These are phyloP conservation scores for Quillaja saponaria DNA, from an alignment of 306 rosid genomes.

Conservation along the genomic window DNA sequence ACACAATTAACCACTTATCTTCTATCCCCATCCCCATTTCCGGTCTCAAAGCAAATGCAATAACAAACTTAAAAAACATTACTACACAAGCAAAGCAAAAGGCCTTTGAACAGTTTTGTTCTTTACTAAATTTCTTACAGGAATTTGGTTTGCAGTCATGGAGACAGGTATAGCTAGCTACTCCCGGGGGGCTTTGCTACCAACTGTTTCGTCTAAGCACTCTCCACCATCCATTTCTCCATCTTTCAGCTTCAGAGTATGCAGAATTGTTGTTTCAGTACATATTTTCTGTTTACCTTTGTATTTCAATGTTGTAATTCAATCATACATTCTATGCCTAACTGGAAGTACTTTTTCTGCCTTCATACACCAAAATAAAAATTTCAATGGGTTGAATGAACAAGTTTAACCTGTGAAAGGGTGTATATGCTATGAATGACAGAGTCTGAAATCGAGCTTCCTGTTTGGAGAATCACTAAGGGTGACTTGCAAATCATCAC, in stretches of 20 bases:
- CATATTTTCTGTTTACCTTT: not conserved
- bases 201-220: conserved; percentile 58
- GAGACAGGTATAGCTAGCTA: conserved; percentile 74
- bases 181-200: conserved; percentile 58
- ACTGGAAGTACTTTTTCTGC: too few species aligned
- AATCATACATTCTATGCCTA: not conserved
- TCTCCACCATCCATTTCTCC: conserved; percentile 64
- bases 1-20: conserved; percentile 57
- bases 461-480: conserved; percentile 81
- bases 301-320: not conserved
- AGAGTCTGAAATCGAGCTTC: conserved; percentile 80
- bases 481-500: conserved; percentile 59
- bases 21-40: conserved; percentile 34
- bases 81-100: not conserved
- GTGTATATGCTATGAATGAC: conserved; percentile 28
- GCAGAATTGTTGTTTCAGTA: not conserved
- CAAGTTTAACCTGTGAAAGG: conserved; percentile 18
- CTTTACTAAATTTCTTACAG: not conserved
- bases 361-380: not conserved
- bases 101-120: conserved; percentile 13
- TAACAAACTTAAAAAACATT: conserved; percentile 14
- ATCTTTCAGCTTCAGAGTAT: conserved; percentile 63
- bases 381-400: conserved; percentile 6
- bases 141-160: conserved; percentile 46
- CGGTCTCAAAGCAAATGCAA: conserved; percentile 30